Base-by-base conservation (phyloP, 495 filamentous ascomycete species). In the Xylaria scruposa region DNA sequence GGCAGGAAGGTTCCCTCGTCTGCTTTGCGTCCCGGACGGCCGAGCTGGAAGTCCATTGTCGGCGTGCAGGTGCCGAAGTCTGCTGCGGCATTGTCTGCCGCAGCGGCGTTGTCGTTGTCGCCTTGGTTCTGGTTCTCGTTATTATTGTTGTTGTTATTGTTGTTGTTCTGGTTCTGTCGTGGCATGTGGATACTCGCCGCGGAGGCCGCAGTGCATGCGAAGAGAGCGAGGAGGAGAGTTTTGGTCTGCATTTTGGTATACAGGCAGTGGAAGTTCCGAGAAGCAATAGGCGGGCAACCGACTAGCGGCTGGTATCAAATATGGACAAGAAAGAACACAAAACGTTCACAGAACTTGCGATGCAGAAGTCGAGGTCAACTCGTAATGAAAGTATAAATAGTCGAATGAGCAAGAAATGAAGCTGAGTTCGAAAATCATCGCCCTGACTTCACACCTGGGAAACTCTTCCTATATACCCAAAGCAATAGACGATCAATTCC, bases 11-110 rank as follows among this genome's bases (percentile, higher is more conserved):
- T 86, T 74, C 81, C 82, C 78, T 85, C 85, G 59, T 78, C 19
- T 67, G 72, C 66, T 81, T 84, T 67, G 80, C 83, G 77, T 70
- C 78, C 70, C 73, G 79, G 4, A 73, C 85, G 78, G 66, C 85
- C 85, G 56, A 81, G 79, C 74, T 84, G 80, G 78, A 87, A 88
- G 73, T 83, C 83, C 68, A 88, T 87, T 53, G 82, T 84, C 3
- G 87, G 87, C 10, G 76, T 82, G 79, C 86, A 88, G 33, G 76
- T 70, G 61, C 87, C 85, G 68, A 89, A 86, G 76, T 87, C 83
- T 68, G 54, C 66, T 7, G 66, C 65, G 1, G 19, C 65, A 38
- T 9, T n/a, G 31, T n/a, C 38, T 29, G 4, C 47, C 1, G 29
- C 40, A 17, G 53, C 67, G 4, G n/a, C 36, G 53, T 4, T 17